Conservation (phyloP, 352 stramenopile species). For the Pilasporangium apinafurcum region DNA sequence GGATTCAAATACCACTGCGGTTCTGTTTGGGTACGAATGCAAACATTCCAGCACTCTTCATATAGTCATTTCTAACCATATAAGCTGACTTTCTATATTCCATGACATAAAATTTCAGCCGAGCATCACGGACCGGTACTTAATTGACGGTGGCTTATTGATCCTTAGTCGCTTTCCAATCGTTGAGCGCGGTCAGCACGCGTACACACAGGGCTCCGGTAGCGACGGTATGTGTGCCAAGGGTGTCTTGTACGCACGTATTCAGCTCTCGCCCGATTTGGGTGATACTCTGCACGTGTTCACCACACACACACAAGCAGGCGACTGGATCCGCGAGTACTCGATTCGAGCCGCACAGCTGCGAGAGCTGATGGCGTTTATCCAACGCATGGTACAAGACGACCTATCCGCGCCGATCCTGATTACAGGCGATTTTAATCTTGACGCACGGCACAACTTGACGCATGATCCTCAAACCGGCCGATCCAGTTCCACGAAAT, state of each 20-base stretch:
- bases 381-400: constrained; percentile 35
- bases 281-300: constrained; percentile 77
- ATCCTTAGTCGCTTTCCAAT: constrained; percentile 84
- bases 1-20: constrained; percentile 74
- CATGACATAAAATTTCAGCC: too few relatives aligned
- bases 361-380: constrained; percentile 55
- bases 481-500: constrained; percentile 21
- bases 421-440: constrained; percentile 76
- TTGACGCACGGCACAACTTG: constrained; percentile 72
- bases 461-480: constrained; percentile 23
- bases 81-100: background rate
- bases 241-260: constrained; percentile 65
- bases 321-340: constrained; percentile 39
- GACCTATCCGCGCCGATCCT: constrained; percentile 52
- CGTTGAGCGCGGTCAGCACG: constrained; percentile 54
- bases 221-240: constrained; percentile 73
- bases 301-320: constrained; percentile 79
- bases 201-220: constrained; percentile 46
- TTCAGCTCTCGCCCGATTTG: constrained; percentile 65
- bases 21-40: constrained; percentile 55
- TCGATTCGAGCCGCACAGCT: constrained; percentile 54
- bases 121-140: constrained; percentile 26
- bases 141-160: constrained; percentile 73
- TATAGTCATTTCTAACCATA: background rate
- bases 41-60: background rate